Conservation (phyloP, 441 rosid genomes). For the Pelargonium fulgidum region DNA sequence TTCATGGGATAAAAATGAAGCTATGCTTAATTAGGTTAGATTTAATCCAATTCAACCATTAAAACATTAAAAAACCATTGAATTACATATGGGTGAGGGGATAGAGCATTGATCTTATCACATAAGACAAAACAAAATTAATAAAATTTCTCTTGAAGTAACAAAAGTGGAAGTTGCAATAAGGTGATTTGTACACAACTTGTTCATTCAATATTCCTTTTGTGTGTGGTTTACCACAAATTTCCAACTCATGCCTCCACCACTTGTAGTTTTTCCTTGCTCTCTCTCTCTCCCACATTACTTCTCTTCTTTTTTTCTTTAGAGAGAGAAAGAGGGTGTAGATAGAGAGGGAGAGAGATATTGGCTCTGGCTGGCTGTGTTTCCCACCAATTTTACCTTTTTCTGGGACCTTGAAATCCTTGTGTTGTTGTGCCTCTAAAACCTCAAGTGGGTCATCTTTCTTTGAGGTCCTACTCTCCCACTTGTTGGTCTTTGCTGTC, state of each 20-base stretch:
- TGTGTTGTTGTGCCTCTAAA: slow-evolving; percentile 23
- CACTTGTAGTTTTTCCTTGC: slow-evolving; percentile 1
- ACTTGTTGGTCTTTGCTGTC: slow-evolving; percentile 38
- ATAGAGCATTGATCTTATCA: slow-evolving; percentile 4
- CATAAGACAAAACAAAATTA: background rate
- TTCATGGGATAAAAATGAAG: too few relatives aligned
- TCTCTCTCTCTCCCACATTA: background rate
- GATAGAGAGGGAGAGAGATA: background rate
- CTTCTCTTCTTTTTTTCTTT: too few relatives aligned
- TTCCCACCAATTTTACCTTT: slow-evolving; percentile 33
- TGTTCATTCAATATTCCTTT: slow-evolving; percentile 7
- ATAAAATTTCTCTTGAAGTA: background rate
- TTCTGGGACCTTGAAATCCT: slow-evolving; percentile 40
- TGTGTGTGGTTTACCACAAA: slow-evolving; percentile 4
- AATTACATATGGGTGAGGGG: too few relatives aligned
- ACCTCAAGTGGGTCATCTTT: slow-evolving; percentile 41
- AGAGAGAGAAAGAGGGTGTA: too few relatives aligned
- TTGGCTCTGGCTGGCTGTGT: slow-evolving; percentile 13
- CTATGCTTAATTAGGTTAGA: too few relatives aligned
- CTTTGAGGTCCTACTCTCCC: slow-evolving; percentile 39
- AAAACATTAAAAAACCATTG: too few relatives aligned
- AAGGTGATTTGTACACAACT: slow-evolving; percentile 2
- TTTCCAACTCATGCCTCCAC: slow-evolving; percentile 4
- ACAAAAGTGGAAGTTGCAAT: background rate
- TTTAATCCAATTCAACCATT: too few relatives aligned